Conservation (phyloP, 257 asterid species). For the Nicotiana otophora region DNA sequence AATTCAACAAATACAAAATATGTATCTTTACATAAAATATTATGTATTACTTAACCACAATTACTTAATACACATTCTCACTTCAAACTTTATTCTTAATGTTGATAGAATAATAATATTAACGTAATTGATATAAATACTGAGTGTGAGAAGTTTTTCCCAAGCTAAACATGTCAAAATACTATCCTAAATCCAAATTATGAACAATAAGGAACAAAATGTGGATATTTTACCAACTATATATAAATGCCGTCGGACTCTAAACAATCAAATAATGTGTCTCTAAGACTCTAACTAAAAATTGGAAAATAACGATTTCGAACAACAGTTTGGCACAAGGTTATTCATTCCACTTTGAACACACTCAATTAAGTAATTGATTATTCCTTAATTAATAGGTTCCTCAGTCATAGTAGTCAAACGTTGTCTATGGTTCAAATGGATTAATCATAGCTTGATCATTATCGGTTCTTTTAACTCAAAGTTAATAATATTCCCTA, state of each 20-base stretch:
- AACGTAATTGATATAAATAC: no score
- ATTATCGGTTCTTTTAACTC: background rate
- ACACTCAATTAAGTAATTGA: background rate
- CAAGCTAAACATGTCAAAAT: background rate
- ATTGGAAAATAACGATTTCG: background rate
- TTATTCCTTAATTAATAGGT: background rate
- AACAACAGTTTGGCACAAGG: background rate
- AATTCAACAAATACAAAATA: no score
- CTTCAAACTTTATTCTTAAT: no score
- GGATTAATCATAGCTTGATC: background rate
- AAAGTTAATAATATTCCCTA: background rate
- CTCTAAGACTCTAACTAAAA: background rate
- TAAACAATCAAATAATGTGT: background rate
- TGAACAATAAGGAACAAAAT: no score
- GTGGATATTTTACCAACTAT: no score
- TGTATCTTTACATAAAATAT: no score
- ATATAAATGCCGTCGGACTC: background rate
- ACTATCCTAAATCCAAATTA: background rate
- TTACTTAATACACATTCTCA: no score
- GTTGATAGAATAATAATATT: no score
- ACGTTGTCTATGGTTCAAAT: background rate
- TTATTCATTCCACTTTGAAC: background rate
- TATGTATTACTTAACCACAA: no score
- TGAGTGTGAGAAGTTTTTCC: background rate
- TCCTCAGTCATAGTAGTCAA: background rate